Conservation (phyloP, 441 rosid genomes). For the Theobroma grandiflorum region DNA sequence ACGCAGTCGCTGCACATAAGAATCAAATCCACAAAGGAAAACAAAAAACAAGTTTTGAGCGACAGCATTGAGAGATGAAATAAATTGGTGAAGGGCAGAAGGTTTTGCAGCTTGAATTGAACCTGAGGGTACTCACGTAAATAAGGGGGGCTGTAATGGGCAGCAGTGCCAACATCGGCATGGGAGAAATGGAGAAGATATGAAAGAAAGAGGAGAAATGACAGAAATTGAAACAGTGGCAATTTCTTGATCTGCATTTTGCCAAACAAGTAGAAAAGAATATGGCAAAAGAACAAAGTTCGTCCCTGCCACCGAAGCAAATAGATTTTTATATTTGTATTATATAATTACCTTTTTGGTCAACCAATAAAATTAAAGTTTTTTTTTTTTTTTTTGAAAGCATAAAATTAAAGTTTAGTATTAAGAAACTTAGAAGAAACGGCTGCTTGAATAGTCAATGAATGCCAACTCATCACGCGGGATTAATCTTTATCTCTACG, state of each 20-base stretch:
- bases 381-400: too few species aligned
- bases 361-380: neutral
- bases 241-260: neutral
- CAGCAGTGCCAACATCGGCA: slow-evolving; percentile 65
- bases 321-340: neutral
- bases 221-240: neutral
- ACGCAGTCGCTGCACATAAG: slow-evolving; percentile 46
- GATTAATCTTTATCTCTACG: too few species aligned
- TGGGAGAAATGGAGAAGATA: slow-evolving; percentile 17
- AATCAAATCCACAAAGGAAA: neutral
- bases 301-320: neutral
- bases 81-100: too few species aligned
- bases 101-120: neutral
- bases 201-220: neutral
- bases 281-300: neutral
- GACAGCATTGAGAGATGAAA: neutral
- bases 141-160: slow-evolving; percentile 56
- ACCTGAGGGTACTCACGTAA: slow-evolving; percentile 47
- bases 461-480: too few species aligned
- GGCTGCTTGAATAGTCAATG: too few species aligned
- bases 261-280: neutral
- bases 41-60: neutral
- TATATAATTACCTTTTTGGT: neutral
- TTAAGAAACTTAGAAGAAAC: too few species aligned
- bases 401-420: too few species aligned